A percentile compares a stretch with the other conserved stretches of the same genome.
Evolutionary conservation across 768 basidiomycete genomes (phyloP).

Genomic region (Dioszegia hungarica): DNA sequence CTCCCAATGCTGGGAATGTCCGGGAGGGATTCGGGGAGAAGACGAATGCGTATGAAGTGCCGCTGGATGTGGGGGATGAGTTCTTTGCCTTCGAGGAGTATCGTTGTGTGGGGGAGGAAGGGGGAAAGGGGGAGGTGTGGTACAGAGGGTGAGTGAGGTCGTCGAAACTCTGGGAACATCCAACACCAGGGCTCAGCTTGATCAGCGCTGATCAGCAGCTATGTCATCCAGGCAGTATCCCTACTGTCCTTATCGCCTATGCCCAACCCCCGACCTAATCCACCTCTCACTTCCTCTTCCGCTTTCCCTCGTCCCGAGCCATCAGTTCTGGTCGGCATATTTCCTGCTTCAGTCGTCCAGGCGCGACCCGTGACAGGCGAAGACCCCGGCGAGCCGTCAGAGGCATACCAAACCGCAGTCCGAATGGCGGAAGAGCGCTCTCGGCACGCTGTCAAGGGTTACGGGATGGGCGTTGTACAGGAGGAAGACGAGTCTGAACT

Average conservation of each 20-base stretch:
- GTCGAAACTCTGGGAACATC: no score
- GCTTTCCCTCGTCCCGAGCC: slow-evolving; percentile 39
- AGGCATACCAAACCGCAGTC: slow-evolving; percentile 58
- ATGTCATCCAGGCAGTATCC: slow-evolving; percentile 58
- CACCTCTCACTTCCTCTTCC: slow-evolving; percentile 55
- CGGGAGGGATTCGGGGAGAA: slow-evolving; percentile 6
- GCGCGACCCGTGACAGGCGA: slow-evolving; percentile 80
- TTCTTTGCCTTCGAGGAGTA: slow-evolving; percentile 96
- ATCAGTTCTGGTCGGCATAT: slow-evolving; percentile 82
- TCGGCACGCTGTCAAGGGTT: slow-evolving; percentile 38
- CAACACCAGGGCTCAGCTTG: no score
- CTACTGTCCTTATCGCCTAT: slow-evolving; percentile 7
- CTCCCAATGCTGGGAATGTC: neutral
- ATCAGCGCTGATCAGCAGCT: slow-evolving; percentile 53
- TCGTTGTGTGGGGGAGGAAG: slow-evolving; percentile 61
- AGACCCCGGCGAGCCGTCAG: slow-evolving; percentile 77
- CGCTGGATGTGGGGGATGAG: slow-evolving; percentile 91
- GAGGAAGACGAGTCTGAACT: slow-evolving; percentile 60
- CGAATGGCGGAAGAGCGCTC: slow-evolving; percentile 23
- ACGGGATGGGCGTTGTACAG: slow-evolving; percentile 57
- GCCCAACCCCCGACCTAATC: slow-evolving; percentile 36
- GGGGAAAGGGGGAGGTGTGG: slow-evolving; percentile 66
- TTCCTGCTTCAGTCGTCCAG: slow-evolving; percentile 82
- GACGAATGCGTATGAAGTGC: slow-evolving; percentile 38
- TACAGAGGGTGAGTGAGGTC: slow-evolving; percentile 77